phyloP scores from a whole-genome alignment of 768 basidiomycete species.

The Pleurotus platypus region DNA sequence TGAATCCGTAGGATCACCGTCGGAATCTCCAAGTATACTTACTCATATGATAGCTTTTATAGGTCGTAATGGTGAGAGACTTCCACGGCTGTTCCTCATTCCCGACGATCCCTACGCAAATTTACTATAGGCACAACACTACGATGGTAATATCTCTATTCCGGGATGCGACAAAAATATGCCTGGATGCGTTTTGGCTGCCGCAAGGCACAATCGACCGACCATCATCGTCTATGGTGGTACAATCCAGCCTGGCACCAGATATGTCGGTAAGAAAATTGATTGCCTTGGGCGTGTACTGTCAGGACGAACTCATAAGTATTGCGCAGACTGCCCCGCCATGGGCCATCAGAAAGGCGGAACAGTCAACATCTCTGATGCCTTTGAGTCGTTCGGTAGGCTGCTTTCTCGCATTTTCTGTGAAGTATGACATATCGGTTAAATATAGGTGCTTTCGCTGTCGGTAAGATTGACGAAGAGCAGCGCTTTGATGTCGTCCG shows the following conservation, averaged over 20 bases:
- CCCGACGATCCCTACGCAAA: not conserved
- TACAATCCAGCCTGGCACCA: slow-evolving; percentile 73
- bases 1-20: slow-evolving; percentile 54
- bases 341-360: slow-evolving; percentile 80
- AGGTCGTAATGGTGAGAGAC: slow-evolving; percentile 54
- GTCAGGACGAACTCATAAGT: too few species aligned
- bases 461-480: slow-evolving; percentile 76
- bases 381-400: slow-evolving; percentile 80
- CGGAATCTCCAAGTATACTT: slow-evolving; percentile 1
- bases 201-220: slow-evolving; percentile 81
- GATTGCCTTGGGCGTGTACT: slow-evolving; percentile 13
- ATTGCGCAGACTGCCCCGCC: slow-evolving; percentile 33
- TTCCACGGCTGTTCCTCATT: not conserved
- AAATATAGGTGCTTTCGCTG: slow-evolving; percentile 61
- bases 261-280: slow-evolving; percentile 49
- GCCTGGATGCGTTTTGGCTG: slow-evolving; percentile 87
- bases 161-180: slow-evolving; percentile 94
- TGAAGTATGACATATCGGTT: not conserved
- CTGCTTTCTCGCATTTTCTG: not conserved
- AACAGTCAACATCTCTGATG: slow-evolving; percentile 78
- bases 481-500: slow-evolving; percentile 82
- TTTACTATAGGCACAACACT: slow-evolving; percentile 68
- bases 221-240: slow-evolving; percentile 88
- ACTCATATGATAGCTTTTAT: not conserved
- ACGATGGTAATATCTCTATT: slow-evolving; percentile 83